Conservation (phyloP, 2,329 filamentous ascomycete genomes). For the Exophiala aquamarina region DNA sequence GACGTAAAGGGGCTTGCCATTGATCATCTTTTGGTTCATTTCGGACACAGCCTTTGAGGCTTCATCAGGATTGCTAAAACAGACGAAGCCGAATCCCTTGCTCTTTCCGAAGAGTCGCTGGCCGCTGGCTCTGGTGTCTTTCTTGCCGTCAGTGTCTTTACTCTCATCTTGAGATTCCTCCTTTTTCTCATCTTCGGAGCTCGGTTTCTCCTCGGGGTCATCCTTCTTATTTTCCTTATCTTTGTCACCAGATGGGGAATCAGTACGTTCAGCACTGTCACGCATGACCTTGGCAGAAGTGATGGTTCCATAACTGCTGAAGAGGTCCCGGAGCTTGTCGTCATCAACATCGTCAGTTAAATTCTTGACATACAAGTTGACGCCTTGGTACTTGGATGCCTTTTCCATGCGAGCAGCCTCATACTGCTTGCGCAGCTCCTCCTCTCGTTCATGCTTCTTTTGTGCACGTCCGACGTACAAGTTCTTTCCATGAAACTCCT, state of each 20-base stretch:
- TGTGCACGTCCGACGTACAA: slow-evolving; percentile 97
- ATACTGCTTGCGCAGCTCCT: slow-evolving; percentile 98
- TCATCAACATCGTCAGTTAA: slow-evolving; percentile 95
- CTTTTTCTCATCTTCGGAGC: slow-evolving; percentile 39
- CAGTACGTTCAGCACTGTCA: slow-evolving; percentile 60
- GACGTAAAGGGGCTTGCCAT: slow-evolving; percentile 95
- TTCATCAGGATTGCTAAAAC: slow-evolving; percentile 99
- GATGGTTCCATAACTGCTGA: slow-evolving; percentile 87
- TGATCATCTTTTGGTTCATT: slow-evolving; percentile 99
- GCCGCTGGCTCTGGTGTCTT: slow-evolving; percentile 54
- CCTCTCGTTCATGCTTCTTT: slow-evolving; percentile 99
- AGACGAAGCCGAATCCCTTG: slow-evolving; percentile 99
- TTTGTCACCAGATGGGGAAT: slow-evolving; percentile 41
- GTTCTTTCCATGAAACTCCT: slow-evolving; percentile 90
- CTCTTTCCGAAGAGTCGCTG: slow-evolving; percentile 84
- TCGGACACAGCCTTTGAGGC: slow-evolving; percentile 98
- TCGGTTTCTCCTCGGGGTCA: slow-evolving; percentile 51
- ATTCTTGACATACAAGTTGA: slow-evolving; percentile 99
- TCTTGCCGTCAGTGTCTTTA: slow-evolving; percentile 50
- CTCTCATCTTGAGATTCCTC: slow-evolving; percentile 50
- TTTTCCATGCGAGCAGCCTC: slow-evolving; percentile 97
- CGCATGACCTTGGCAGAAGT: slow-evolving; percentile 99
- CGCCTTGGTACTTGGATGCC: slow-evolving; percentile 98
- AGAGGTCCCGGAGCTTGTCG: slow-evolving; percentile 94
- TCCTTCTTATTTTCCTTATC: slow-evolving; percentile 56